Base-by-base conservation (phyloP, 805 yeast species). In the Saturnispora galanensis region DNA sequence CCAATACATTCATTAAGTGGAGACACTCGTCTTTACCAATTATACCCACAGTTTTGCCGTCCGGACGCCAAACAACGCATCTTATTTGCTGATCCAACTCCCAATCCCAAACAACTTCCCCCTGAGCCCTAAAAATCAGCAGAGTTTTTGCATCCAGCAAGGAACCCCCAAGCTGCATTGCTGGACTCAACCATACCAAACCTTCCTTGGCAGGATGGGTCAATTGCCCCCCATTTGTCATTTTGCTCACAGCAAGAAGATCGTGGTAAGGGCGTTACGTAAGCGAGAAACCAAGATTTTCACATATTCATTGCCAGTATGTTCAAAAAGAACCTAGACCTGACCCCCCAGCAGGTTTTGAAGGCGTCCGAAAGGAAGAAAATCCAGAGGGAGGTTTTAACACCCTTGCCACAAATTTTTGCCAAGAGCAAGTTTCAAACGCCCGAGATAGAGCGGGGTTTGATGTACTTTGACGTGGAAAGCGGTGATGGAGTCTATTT, bases 321-420 rank as follows among this genome's bases (percentile, higher is more conserved):
- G 82, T 77, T 77, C 53, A 68, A 71, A 52, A 77, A 76, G 49
- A 68, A 69, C 38, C 73, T 78, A 12, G 68, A 67, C 56, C 67
- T 81, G 46, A 89, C 88, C 63, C 79, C 94, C 3, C 68, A 78
- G 42, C 74, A 95, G 16, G 85, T 86, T 53, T 69, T 93, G 47
- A 88, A 87, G 62, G 76, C 85, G 11, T 83, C 95, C 0, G 97
- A 87, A 51, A 68, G 93, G 35, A 73, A 84, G 50, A 71, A 71
- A 50, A 59, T 81, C 29, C 65, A 70, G 38, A 73, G 70, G 29
- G 32, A 48, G 3, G 29, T 48, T 10, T 60, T 66, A 44, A 17
- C 46, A 15, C 55, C 75, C 33, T 51, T 82, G 42, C 84, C 85
- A 10, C 52, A 68, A 39, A 66, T 71, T 44, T 60, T 83, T 30